Percentiles rank a stretch among this genome's conserved stretches.
phyloP scores from a whole-genome alignment of 768 basidiomycete genomes.

The Boletellus emodensis region DNA sequence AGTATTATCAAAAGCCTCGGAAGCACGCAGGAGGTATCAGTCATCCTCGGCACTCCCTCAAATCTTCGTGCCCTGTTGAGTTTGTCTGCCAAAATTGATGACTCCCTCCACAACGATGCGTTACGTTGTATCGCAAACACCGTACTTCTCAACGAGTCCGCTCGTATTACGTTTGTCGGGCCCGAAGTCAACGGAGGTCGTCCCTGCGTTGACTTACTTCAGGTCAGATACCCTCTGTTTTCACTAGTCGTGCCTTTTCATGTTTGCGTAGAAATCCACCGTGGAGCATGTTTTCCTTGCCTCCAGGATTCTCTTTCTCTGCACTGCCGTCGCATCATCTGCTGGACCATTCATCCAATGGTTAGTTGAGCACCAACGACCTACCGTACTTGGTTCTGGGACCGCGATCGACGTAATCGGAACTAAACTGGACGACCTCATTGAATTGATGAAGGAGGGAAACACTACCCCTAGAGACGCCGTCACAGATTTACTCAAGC shows the following conservation, averaged over 20 bases:
- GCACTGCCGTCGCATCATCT: conserved; percentile 50
- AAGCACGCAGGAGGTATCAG: conserved; percentile 64
- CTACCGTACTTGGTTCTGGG: conserved; percentile 36
- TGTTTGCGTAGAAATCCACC: conserved; percentile 50
- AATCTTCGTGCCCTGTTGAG: conserved; percentile 57
- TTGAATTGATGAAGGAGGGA: conserved; percentile 45
- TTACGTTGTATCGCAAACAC: conserved; percentile 78
- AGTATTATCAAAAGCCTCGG: conserved; percentile 73
- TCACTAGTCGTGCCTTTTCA: conserved; percentile 4
- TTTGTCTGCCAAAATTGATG: conserved; percentile 49
- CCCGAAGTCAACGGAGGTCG: conserved; percentile 64
- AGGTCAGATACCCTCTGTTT: conserved; percentile 40
- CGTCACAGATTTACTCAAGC: conserved; percentile 78
- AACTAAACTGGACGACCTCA: conserved; percentile 56
- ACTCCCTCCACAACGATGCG: conserved; percentile 61
- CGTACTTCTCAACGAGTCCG: conserved; percentile 61
- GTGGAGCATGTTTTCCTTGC: conserved; percentile 70
- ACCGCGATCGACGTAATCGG: conserved; percentile 62
- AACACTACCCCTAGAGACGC: conserved; percentile 53
- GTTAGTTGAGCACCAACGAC: conserved; percentile 62
- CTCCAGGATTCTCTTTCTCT: conserved; percentile 73
- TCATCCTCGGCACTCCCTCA: conserved; percentile 47
- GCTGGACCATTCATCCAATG: conserved; percentile 46
- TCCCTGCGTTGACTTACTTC: conserved; percentile 50
- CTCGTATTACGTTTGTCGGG: conserved; percentile 53